Percentiles rank a stretch among this genome's conserved stretches.
Evolutionary conservation across 2,329 filamentous ascomycete genomes (phyloP).

Genomic region (Apiospora aurea): DNA sequence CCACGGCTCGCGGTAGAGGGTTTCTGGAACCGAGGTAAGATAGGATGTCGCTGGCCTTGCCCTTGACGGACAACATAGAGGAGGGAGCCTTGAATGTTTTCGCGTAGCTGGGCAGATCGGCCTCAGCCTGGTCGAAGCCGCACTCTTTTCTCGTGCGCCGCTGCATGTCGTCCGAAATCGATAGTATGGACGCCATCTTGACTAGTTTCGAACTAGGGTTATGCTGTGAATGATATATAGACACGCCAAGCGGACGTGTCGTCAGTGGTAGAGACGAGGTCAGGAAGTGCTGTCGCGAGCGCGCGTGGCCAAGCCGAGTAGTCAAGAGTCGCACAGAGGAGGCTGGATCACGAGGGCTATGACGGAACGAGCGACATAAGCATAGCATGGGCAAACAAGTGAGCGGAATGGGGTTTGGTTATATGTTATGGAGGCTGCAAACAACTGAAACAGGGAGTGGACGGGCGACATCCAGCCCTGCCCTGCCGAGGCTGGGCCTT

Average conservation of each 20-base stretch:
- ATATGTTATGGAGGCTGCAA: background rate
- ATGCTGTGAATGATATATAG: constrained; percentile 14
- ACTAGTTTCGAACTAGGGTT: background rate
- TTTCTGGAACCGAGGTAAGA: constrained; percentile 60
- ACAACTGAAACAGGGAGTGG: background rate
- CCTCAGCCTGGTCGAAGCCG: constrained; percentile 59
- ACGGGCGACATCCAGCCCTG: background rate
- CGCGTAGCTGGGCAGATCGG: constrained; percentile 49
- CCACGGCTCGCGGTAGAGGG: constrained; percentile 66
- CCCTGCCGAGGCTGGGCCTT: background rate
- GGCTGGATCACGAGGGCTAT: background rate
- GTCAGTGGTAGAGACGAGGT: background rate
- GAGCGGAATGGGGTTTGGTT: constrained; percentile 7
- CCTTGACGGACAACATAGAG: constrained; percentile 32
- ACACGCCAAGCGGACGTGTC: constrained; percentile 14
- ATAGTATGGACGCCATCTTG: background rate
- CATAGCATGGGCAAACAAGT: background rate
- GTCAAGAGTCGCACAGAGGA: background rate
- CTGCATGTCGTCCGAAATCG: constrained; percentile 51
- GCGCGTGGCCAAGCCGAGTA: background rate
- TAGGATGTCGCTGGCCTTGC: constrained; percentile 49
- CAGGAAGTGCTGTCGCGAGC: background rate
- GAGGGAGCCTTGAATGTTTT: constrained; percentile 36
- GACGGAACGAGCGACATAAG: background rate
- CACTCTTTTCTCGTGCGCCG: constrained; percentile 55